A percentile compares a stretch with the other conserved stretches of the same genome.
Evolutionary conservation across 179 eudicot genomes (phyloP).

Genomic region (Heliamphora pulchella): DNA sequence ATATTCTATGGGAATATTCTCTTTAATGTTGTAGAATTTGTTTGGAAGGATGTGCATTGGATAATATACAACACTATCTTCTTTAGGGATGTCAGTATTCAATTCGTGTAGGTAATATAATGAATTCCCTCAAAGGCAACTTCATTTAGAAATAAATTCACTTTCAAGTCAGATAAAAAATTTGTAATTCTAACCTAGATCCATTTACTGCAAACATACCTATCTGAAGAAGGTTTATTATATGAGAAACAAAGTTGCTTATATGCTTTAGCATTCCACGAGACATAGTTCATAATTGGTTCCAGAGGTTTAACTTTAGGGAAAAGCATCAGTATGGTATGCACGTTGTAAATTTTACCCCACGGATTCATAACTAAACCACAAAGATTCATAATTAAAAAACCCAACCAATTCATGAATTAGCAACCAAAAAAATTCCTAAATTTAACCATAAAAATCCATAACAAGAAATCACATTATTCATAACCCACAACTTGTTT

Average conservation of each 20-base stretch:
- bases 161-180: neutral
- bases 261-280: neutral
- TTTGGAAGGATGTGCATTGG: neutral
- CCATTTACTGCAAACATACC: neutral
- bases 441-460: no score
- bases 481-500: no score
- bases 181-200: neutral
- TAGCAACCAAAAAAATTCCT: no score
- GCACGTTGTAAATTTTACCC: no score
- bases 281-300: neutral
- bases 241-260: neutral
- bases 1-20: neutral
- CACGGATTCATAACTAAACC: no score
- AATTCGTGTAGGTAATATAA: neutral
- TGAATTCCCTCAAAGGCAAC: no score
- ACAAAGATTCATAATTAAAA: no score
- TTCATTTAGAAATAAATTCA: neutral
- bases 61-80: neutral
- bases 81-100: neutral
- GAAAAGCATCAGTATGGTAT: no score
- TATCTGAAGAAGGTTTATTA: neutral
- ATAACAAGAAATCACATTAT: no score
- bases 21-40: neutral
- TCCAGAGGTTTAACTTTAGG: neutral
- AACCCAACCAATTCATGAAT: no score